Evolutionary conservation across 2,329 filamentous ascomycete genomes (phyloP).

Genomic region (Trichoderma sp.): DNA sequence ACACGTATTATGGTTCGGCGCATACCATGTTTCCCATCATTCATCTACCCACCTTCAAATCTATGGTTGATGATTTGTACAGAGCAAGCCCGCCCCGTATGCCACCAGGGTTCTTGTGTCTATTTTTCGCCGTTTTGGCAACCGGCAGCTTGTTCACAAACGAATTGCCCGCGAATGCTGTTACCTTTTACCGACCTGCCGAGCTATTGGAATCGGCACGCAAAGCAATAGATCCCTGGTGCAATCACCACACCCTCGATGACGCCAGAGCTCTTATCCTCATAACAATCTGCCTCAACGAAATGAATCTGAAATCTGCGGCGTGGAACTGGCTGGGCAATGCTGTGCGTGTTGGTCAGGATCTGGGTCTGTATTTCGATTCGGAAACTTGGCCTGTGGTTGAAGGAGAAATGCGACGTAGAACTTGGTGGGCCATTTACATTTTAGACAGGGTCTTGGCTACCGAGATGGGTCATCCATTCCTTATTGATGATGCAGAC

Average conservation of each 20-base stretch:
- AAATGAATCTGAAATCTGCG: slow-evolving; percentile 82
- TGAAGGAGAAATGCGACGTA: slow-evolving; percentile 81
- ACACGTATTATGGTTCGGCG: slow-evolving; percentile 72
- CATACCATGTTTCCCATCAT: slow-evolving; percentile 83
- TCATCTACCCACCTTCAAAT: slow-evolving; percentile 82
- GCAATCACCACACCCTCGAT: slow-evolving; percentile 74
- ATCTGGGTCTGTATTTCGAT: slow-evolving; percentile 78
- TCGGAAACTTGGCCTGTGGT: slow-evolving; percentile 71
- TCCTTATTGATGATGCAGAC: slow-evolving; percentile 82
- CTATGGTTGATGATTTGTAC: slow-evolving; percentile 77
- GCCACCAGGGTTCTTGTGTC: slow-evolving; percentile 70
- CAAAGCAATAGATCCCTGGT: slow-evolving; percentile 76
- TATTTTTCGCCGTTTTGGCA: slow-evolving; percentile 82
- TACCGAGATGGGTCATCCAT: slow-evolving; percentile 77
- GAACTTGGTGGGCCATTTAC: slow-evolving; percentile 95
- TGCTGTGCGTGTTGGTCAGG: slow-evolving; percentile 78
- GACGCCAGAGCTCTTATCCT: slow-evolving; percentile 73
- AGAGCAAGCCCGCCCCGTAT: slow-evolving; percentile 59
- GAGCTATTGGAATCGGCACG: slow-evolving; percentile 73
- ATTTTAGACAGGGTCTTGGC: slow-evolving; percentile 81
- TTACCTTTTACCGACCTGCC: slow-evolving; percentile 53
- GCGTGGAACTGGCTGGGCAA: slow-evolving; percentile 85
- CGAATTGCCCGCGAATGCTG: slow-evolving; percentile 53
- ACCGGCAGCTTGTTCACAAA: slow-evolving; percentile 75
- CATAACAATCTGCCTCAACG: slow-evolving; percentile 76